A percentile compares a stretch with the other conserved stretches of the same genome.
These are phyloP conservation scores for Kodamaea arcana DNA, from an alignment of 1,139 yeast species.

Conservation along the genomic window DNA sequence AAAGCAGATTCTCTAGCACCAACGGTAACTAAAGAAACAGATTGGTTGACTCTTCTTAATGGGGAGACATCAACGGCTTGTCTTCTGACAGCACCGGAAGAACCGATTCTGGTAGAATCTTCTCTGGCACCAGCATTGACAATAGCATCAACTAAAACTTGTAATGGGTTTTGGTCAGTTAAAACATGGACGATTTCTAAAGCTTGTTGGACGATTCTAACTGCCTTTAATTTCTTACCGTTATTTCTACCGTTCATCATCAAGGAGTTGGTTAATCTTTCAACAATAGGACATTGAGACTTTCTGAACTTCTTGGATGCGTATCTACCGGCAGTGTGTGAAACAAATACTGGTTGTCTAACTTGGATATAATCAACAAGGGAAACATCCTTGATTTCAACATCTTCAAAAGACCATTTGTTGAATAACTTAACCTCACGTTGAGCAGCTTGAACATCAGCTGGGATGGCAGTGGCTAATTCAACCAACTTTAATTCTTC, in stretches of 20 bases:
- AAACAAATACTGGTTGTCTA: constrained; percentile 94
- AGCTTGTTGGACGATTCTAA: constrained; percentile 98
- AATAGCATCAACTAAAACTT: constrained; percentile 98
- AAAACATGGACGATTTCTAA: constrained; percentile 95
- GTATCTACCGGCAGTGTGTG: constrained; percentile 99
- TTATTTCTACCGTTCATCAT: constrained; percentile 99
- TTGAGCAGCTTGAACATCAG: constrained; percentile 94
- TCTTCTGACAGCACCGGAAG: constrained; percentile 99
- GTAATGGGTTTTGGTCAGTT: constrained; percentile 99
- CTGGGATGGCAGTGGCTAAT: constrained; percentile 93
- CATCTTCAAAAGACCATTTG: constrained; percentile 99
- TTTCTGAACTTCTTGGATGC: constrained; percentile 99
- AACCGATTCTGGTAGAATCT: constrained; percentile 99
- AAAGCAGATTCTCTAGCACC: constrained; percentile 99
- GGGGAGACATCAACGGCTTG: constrained; percentile 99
- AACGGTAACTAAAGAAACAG: constrained; percentile 94
- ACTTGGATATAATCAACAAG: constrained; percentile 97
- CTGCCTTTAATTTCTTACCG: constrained; percentile 99
- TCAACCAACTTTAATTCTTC: constrained; percentile 75
- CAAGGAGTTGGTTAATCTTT: constrained; percentile 98
- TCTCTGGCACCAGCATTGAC: constrained; percentile 99
- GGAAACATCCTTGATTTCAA: constrained; percentile 96
- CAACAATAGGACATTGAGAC: constrained; percentile 99
- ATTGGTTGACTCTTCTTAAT: constrained; percentile 99
- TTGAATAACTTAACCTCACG: constrained; percentile 96